Conservation (phyloP, 495 filamentous ascomycete species). For the Aspergillus asperescens region DNA sequence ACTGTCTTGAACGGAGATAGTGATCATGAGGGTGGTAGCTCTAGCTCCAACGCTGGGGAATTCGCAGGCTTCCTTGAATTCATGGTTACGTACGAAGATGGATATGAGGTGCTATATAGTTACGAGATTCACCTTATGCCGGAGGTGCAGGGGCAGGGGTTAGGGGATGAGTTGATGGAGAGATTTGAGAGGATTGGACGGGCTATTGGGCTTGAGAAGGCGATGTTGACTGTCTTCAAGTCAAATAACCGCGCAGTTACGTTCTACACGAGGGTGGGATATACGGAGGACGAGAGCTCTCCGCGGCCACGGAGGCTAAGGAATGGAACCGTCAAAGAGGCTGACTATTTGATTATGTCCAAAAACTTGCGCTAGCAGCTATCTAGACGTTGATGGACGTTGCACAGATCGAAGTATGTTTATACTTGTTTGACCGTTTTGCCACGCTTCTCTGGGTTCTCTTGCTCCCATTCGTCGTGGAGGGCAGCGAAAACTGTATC, state of each 20-base stretch:
- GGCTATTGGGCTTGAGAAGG: slow-evolving; percentile 53
- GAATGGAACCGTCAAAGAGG: slow-evolving; percentile 57
- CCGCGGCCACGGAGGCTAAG: slow-evolving; percentile 57
- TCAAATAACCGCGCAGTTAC: slow-evolving; percentile 53
- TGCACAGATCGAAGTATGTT: slow-evolving; percentile 9
- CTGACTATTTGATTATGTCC: slow-evolving; percentile 69
- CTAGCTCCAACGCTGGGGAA: not conserved
- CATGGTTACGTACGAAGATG: slow-evolving; percentile 78
- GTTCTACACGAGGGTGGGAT: slow-evolving; percentile 70
- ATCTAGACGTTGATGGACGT: not conserved
- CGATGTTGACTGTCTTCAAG: slow-evolving; percentile 81
- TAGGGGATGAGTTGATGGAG: slow-evolving; percentile 39
- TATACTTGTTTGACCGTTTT: slow-evolving; percentile 84
- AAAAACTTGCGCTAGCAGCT: slow-evolving; percentile 39
- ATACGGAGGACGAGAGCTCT: slow-evolving; percentile 59
- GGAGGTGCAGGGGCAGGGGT: slow-evolving; percentile 42
- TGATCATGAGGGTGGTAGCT: not conserved
- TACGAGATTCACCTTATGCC: slow-evolving; percentile 78
- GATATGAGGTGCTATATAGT: slow-evolving; percentile 69
- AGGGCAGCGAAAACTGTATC: slow-evolving; percentile 84
- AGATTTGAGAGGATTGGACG: slow-evolving; percentile 40
- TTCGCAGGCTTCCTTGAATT: slow-evolving; percentile 70
- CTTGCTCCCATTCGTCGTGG: slow-evolving; percentile 89
- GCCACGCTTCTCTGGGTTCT: slow-evolving; percentile 82
- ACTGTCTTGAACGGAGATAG: not conserved